A percentile compares a stretch with the other conserved stretches of the same genome.
phyloP scores from a whole-genome alignment of 2,329 filamentous ascomycete genomes.

The Tympanopsis confertula region DNA sequence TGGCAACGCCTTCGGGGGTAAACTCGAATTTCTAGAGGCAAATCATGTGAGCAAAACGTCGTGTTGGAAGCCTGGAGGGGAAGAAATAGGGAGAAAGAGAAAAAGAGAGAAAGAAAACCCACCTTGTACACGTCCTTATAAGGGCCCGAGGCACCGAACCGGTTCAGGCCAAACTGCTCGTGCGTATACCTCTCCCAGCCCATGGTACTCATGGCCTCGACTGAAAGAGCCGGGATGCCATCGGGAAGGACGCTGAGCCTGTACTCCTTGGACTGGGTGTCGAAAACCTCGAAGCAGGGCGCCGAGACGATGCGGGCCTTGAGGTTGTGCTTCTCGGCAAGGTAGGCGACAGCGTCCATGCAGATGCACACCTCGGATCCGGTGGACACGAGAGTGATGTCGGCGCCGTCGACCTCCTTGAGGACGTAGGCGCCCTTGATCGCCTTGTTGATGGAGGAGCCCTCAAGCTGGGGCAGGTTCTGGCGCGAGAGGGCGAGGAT shows the following conservation, averaged over 20 bases:
- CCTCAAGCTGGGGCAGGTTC: conserved; percentile 95
- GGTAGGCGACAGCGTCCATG: conserved; percentile 81
- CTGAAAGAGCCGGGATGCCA: conserved; percentile 81
- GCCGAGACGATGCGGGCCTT: conserved; percentile 87
- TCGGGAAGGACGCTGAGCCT: conserved; percentile 83
- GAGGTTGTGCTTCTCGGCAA: conserved; percentile 78
- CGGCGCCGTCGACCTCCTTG: conserved; percentile 71
- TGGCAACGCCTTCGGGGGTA: conserved; percentile 89
- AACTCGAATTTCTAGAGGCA: conserved; percentile 99
- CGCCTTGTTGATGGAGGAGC: conserved; percentile 76
- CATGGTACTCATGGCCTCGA: conserved; percentile 94
- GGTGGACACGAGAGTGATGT: conserved; percentile 83
- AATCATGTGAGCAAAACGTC: no score
- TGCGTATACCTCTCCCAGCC: conserved; percentile 99
- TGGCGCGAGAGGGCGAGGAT: conserved; percentile 93
- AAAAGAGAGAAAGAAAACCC: conserved; percentile 25
- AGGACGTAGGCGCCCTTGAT: conserved; percentile 93
- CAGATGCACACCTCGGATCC: conserved; percentile 93
- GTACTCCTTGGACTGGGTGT: conserved; percentile 89
- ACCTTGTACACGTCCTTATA: conserved; percentile 97
- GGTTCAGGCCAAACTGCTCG: conserved; percentile 98
- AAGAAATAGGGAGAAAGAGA: conserved; percentile 6
- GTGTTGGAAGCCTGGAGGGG: conserved; percentile 25
- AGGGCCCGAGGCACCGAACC: conserved; percentile 91
- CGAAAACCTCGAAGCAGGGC: conserved; percentile 95